Evolutionary conservation across 1,284 basidiomycete genomes (phyloP).

Genomic region (Lentinula novae-zelandiae): DNA sequence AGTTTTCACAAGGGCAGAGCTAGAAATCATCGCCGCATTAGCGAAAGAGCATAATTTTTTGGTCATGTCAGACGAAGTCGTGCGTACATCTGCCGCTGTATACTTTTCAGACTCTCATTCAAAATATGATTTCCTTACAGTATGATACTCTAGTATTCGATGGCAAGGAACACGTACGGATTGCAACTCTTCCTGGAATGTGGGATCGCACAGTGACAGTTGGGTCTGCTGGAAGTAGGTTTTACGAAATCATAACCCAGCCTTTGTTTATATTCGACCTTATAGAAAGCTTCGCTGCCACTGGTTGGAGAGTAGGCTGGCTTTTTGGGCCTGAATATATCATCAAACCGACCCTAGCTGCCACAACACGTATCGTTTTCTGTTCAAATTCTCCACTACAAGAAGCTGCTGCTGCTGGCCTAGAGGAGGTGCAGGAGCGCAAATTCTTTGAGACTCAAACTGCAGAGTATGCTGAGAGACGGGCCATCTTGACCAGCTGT

Average conservation of each 20-base stretch:
- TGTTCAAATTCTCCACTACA: conserved; percentile 90
- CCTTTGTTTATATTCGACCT: not conserved
- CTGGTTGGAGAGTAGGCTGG: conserved; percentile 98
- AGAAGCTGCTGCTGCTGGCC: conserved; percentile 86
- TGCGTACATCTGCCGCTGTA: conserved; percentile 34
- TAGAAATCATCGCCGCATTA: conserved; percentile 80
- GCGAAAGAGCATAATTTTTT: conserved; percentile 93
- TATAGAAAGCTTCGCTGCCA: conserved; percentile 93
- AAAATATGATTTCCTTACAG: conserved; percentile 31
- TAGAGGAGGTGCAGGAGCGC: conserved; percentile 71
- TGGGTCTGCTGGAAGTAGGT: conserved; percentile 48
- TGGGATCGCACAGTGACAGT: conserved; percentile 78
- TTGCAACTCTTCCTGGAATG: conserved; percentile 94
- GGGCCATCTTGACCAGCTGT: conserved; percentile 67
- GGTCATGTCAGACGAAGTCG: conserved; percentile 95
- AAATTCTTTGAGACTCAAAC: conserved; percentile 81
- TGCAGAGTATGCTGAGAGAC: conserved; percentile 79
- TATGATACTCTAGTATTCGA: conserved; percentile 96
- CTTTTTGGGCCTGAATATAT: conserved; percentile 85
- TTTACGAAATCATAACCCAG: not conserved
- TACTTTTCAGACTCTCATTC: not conserved
- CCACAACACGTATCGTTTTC: conserved; percentile 92
- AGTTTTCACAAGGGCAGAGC: conserved; percentile 84
- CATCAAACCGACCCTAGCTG: conserved; percentile 84
- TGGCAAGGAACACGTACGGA: conserved; percentile 83